These are phyloP conservation scores for Coleophoma eucalyptorum DNA, from an alignment of 2,329 filamentous ascomycete species.

Conservation along the genomic window DNA sequence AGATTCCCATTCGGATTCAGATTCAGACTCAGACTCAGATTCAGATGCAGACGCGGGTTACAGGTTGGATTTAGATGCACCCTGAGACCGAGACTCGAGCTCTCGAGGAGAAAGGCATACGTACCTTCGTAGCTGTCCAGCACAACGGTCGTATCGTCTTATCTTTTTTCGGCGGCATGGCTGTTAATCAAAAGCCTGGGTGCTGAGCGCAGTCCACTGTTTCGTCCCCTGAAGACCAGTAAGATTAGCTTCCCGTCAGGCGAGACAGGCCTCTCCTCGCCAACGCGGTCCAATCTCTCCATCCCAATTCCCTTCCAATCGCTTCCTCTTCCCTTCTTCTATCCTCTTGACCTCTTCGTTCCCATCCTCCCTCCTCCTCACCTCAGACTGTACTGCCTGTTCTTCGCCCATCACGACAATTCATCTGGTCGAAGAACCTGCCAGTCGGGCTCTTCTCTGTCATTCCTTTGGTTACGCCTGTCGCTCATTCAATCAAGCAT, in stretches of 20 bases:
- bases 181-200: no score
- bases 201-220: not conserved
- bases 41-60: no score
- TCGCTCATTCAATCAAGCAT: conserved; percentile 29
- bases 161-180: no score
- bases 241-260: not conserved
- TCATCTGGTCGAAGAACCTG: conserved; percentile 34
- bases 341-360: conserved; percentile 5
- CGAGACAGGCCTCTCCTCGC: not conserved
- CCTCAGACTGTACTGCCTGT: conserved; percentile 25
- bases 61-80: no score
- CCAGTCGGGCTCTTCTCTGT: conserved; percentile 45
- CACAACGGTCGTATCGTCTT: no score
- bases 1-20: no score
- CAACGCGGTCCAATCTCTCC: not conserved
- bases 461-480: conserved; percentile 46
- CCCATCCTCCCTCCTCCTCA: conserved; percentile 21
- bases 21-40: no score
- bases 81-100: no score
- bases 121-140: no score
- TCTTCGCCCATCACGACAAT: conserved; percentile 22
- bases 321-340: conserved; percentile 3
- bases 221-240: not conserved
- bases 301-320: conserved; percentile 2
- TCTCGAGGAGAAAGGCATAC: no score